Conservation (phyloP, 163 green algal genomes). For the Chlorella variabilis region DNA sequence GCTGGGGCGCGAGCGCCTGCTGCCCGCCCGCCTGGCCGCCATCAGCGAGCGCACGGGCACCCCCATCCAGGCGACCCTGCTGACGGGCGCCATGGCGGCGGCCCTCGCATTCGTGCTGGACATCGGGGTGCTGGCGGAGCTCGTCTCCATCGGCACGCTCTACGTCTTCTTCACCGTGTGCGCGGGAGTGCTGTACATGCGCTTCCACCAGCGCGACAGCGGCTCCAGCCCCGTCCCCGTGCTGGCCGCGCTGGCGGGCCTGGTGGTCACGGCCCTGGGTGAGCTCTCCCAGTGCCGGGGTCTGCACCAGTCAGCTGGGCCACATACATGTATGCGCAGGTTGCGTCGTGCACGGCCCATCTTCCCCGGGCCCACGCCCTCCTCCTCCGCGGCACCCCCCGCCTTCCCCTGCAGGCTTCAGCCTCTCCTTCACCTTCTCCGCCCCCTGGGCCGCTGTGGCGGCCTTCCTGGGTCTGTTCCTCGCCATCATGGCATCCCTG, state of each 20-base stretch:
- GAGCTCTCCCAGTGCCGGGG: neutral
- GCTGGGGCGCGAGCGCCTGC: conserved; percentile 73
- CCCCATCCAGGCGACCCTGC: conserved; percentile 67
- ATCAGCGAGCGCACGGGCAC: conserved; percentile 59
- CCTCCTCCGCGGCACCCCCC: too few species aligned
- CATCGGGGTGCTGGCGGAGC: conserved; percentile 64
- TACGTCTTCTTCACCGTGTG: conserved; percentile 76
- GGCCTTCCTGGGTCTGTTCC: conserved; percentile 48
- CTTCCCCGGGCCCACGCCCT: too few species aligned
- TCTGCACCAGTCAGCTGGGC: neutral
- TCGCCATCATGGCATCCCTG: conserved; percentile 43
- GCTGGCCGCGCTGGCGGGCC: conserved; percentile 24
- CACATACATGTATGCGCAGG: neutral
- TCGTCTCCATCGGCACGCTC: conserved; percentile 63
- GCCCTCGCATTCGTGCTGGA: conserved; percentile 75
- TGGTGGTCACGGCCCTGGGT: conserved; percentile 23
- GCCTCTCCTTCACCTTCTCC: conserved; percentile 50
- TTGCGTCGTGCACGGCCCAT: neutral
- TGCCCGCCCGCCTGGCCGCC: conserved; percentile 63
- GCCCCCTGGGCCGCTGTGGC: conserved; percentile 32
- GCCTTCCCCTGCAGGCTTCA: conserved; percentile 49
- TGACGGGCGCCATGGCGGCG: conserved; percentile 44
- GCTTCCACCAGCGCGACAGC: conserved; percentile 42
- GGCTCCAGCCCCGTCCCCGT: conserved; percentile 31
- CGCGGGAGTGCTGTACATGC: conserved; percentile 53